Evolutionary conservation across 441 rosid genomes (phyloP).

Genomic region (Metrosideros polymorpha): DNA sequence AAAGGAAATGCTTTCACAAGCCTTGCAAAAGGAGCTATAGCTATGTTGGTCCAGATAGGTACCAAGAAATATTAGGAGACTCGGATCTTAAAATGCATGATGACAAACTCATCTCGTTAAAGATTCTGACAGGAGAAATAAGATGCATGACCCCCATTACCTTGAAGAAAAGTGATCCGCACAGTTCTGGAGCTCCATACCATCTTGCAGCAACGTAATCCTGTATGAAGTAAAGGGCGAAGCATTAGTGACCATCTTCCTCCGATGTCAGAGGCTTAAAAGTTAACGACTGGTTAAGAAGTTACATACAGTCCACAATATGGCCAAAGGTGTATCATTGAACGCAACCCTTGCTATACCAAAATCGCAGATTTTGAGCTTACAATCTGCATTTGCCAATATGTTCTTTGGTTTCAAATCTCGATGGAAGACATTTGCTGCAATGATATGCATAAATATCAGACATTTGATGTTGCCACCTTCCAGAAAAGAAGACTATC

Average conservation of each 20-base stretch:
- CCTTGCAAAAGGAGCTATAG: not conserved
- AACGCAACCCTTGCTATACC: conserved; percentile 89
- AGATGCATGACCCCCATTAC: conserved; percentile 17
- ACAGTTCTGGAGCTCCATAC: conserved; percentile 93
- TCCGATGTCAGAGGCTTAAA: not conserved
- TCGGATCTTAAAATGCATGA: not conserved
- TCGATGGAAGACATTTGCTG: conserved; percentile 94
- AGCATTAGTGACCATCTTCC: not conserved
- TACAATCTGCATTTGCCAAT: conserved; percentile 92
- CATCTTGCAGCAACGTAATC: conserved; percentile 86
- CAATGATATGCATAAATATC: conserved; percentile 13
- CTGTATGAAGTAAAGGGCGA: conserved; percentile 18
- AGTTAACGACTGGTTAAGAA: not conserved
- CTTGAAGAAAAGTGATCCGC: conserved; percentile 88
- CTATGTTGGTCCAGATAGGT: not conserved
- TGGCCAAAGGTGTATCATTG: conserved; percentile 66
- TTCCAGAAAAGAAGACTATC: too few species aligned
- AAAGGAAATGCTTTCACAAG: not conserved
- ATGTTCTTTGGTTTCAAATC: conserved; percentile 98
- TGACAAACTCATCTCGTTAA: not conserved
- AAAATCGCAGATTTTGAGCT: conserved; percentile 94
- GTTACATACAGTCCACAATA: conserved; percentile 78
- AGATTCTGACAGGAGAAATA: not conserved
- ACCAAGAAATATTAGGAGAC: not conserved
- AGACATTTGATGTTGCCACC: too few species aligned